Conservation (phyloP, 2,329 filamentous ascomycete genomes). For the Xylariomycetidae sp. region DNA sequence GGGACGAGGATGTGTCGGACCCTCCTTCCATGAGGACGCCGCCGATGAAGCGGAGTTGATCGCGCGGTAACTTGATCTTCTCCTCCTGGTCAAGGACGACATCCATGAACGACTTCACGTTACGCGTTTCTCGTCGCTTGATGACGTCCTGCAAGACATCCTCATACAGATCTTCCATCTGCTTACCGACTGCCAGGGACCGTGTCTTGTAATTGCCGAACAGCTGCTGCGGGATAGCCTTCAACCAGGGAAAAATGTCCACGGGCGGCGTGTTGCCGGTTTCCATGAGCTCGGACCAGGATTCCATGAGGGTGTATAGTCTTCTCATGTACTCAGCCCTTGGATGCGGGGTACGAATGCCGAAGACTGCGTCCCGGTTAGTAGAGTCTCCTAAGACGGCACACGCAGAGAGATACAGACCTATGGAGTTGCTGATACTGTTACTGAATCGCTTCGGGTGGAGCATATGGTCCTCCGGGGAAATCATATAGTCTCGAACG, state of each 20-base stretch:
- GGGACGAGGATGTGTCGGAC: conserved; percentile 29
- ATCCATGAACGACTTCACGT: conserved; percentile 9
- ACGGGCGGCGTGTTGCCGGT: conserved; percentile 42
- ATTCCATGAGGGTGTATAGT: conserved; percentile 14
- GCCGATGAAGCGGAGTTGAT: conserved; percentile 32
- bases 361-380: conserved; percentile 20
- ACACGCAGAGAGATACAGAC: conserved; percentile 1
- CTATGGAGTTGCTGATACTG: conserved; percentile 37
- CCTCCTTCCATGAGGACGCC: conserved; percentile 28
- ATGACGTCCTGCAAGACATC: conserved; percentile 31
- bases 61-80: conserved; percentile 22
- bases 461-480: conserved; percentile 36
- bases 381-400: background rate
- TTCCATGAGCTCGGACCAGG: conserved; percentile 36
- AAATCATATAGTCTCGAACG: conserved; percentile 34
- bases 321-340: background rate
- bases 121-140: conserved; percentile 7
- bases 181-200: conserved; percentile 28
- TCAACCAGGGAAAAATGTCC: conserved; percentile 39
- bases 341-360: conserved; percentile 25
- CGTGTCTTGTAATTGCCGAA: conserved; percentile 34
- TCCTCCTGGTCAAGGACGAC: conserved; percentile 16
- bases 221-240: conserved; percentile 34
- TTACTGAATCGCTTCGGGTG: conserved; percentile 43
- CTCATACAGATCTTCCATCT: conserved; percentile 36